phyloP scores from a whole-genome alignment of 1,139 yeast genomes.

The Torulaspora globosa region DNA sequence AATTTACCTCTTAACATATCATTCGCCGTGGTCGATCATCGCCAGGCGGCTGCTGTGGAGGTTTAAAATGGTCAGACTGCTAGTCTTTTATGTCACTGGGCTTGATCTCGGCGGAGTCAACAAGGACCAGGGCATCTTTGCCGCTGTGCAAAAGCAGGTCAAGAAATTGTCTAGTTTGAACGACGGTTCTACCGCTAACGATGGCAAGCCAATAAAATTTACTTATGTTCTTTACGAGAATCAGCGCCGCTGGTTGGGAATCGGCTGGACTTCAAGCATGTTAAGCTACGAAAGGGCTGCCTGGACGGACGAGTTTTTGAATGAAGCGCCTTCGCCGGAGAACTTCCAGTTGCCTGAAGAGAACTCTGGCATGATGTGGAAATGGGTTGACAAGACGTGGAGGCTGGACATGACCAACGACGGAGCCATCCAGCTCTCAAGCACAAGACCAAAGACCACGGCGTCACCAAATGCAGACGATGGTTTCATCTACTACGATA shows the following conservation, averaged over 20 bases:
- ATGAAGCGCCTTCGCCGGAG: slow-evolving; percentile 76
- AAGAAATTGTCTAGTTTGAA: slow-evolving; percentile 25
- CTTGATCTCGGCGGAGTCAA: slow-evolving; percentile 66
- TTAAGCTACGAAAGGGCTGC: slow-evolving; percentile 90
- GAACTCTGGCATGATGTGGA: slow-evolving; percentile 73
- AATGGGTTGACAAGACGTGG: slow-evolving; percentile 95
- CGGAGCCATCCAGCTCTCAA: slow-evolving; percentile 71
- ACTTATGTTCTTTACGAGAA: slow-evolving; percentile 93
- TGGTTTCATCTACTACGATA: slow-evolving; percentile 85
- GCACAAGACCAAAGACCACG: slow-evolving; percentile 62
- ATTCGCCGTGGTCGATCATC: slow-evolving; percentile 78
- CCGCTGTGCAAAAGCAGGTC: slow-evolving; percentile 36
- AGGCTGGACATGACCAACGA: slow-evolving; percentile 82
- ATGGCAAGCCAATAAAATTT: slow-evolving; percentile 71
- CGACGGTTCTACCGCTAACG: slow-evolving; percentile 35
- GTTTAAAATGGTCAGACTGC: slow-evolving; percentile 61
- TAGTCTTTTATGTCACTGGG: slow-evolving; percentile 81
- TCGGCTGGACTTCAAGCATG: slow-evolving; percentile 94
- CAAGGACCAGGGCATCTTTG: slow-evolving; percentile 32
- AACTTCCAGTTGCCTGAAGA: slow-evolving; percentile 74
- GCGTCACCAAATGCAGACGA: slow-evolving; percentile 78
- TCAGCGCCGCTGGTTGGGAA: slow-evolving; percentile 95
- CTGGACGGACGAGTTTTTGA: slow-evolving; percentile 94
- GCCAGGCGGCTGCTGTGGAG: slow-evolving; percentile 82
- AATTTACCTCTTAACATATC: slow-evolving; percentile 68